phyloP scores from a whole-genome alignment of 2,329 filamentous ascomycete genomes.

The Penicillium sp. region DNA sequence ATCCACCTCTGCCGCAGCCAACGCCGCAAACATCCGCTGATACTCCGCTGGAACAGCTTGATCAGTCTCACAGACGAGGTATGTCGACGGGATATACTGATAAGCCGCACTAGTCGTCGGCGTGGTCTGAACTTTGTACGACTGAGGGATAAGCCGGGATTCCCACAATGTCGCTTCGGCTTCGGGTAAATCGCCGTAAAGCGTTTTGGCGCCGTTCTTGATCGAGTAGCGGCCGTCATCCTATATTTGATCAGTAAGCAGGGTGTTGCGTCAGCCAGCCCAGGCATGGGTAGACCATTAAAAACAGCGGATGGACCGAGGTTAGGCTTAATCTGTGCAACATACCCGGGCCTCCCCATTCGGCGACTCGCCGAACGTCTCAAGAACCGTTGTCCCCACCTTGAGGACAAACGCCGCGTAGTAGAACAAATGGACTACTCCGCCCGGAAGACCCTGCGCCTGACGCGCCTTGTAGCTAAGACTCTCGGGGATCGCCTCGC shows the following conservation, averaged over 20 bases:
- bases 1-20: slow-evolving; percentile 3
- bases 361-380: not conserved
- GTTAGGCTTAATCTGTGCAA: not conserved
- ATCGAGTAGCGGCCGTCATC: not conserved
- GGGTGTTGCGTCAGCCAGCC: not conserved
- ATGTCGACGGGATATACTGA: slow-evolving; percentile 16
- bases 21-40: slow-evolving; percentile 11
- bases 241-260: not conserved
- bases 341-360: not conserved
- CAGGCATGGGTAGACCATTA: no score
- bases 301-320: not conserved
- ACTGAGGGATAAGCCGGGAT: slow-evolving; percentile 10
- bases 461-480: not conserved
- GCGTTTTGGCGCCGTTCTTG: slow-evolving; percentile 2
- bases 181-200: slow-evolving; percentile 13
- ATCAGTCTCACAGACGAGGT: slow-evolving; percentile 13
- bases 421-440: not conserved
- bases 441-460: not conserved
- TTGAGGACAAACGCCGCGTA: not conserved
- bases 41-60: not conserved
- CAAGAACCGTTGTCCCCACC: not conserved
- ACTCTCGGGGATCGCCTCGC: slow-evolving; percentile 4
- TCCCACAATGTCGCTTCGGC: slow-evolving; percentile 10
- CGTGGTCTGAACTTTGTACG: slow-evolving; percentile 12
- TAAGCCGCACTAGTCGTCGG: slow-evolving; percentile 8